Evolutionary conservation across 106 monocot genomes (phyloP).

Genomic region (Vanilla planifolia): DNA sequence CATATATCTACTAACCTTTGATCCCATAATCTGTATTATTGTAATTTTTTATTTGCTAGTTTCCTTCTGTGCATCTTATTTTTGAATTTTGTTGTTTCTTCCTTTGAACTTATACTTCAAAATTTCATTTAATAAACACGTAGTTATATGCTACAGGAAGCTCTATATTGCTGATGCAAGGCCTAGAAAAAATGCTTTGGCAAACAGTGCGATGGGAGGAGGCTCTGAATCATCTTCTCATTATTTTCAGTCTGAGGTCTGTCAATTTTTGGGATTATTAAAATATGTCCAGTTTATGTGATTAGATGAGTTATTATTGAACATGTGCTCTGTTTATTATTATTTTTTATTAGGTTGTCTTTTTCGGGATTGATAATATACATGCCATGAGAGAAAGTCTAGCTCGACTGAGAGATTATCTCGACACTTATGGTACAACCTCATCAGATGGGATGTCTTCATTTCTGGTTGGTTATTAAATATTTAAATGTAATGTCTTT

Average conservation of each 20-base stretch:
- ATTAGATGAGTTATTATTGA: too few species aligned
- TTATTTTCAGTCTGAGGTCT: conserved; percentile 91
- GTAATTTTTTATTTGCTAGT: not conserved
- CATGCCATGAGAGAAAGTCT: conserved; percentile 98
- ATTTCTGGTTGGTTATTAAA: conserved; percentile 81
- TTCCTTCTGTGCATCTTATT: not conserved
- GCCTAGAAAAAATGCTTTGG: conserved; percentile 93
- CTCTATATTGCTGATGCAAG: conserved; percentile 98
- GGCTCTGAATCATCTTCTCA: conserved; percentile 98
- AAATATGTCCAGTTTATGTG: not conserved
- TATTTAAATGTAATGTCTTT: too few species aligned
- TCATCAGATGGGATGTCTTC: conserved; percentile 98
- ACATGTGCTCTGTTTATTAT: not conserved
- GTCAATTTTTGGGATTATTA: conserved; percentile 6
- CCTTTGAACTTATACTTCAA: not conserved
- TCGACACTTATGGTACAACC: conserved; percentile 86
- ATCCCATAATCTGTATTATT: not conserved
- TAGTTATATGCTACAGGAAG: conserved; percentile 44
- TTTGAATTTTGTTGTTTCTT: not conserved
- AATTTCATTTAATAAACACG: conserved; percentile 1
- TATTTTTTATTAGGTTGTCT: conserved; percentile 57
- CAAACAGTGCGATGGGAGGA: conserved; percentile 96
- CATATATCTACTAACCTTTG: not conserved
- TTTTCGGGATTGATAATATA: conserved; percentile 78
- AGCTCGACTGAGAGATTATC: conserved; percentile 82